A percentile compares a stretch with the other conserved stretches of the same genome.
These are phyloP conservation scores for Hortaea sp. DNA, from an alignment of 2,329 filamentous ascomycete genomes.

Conservation along the genomic window DNA sequence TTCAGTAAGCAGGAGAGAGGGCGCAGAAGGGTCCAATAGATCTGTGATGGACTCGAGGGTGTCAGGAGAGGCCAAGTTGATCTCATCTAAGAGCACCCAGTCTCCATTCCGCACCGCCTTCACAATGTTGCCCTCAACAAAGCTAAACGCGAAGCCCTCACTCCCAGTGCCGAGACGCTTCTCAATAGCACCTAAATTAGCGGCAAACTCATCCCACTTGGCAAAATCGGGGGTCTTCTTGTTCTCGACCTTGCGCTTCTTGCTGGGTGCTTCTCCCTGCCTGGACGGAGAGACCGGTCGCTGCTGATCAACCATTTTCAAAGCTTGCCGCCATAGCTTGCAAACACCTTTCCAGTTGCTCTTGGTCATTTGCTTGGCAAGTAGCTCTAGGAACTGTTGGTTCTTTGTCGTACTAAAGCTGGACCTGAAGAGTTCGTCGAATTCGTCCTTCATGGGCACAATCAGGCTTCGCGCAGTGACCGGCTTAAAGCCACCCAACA, in stretches of 20 bases:
- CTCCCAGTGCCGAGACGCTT: constrained; percentile 64
- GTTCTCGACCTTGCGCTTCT: constrained; percentile 57
- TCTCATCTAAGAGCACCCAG: constrained; percentile 94
- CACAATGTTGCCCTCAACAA: constrained; percentile 91
- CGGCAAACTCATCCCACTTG: constrained; percentile 72
- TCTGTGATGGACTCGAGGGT: constrained; percentile 90
- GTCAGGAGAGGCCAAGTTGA: constrained; percentile 90
- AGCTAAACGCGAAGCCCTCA: constrained; percentile 81
- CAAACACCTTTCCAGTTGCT: constrained; percentile 81
- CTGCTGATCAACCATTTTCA: constrained; percentile 68
- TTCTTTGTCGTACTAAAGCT: constrained; percentile 88
- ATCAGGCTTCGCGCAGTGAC: constrained; percentile 82
- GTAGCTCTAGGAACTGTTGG: constrained; percentile 69
- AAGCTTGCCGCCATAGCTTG: constrained; percentile 78
- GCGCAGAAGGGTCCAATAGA: constrained; percentile 63
- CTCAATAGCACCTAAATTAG: constrained; percentile 67
- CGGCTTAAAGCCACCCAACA: constrained; percentile 92
- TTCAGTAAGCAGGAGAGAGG: constrained; percentile 83
- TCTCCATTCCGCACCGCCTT: constrained; percentile 93
- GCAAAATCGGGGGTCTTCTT: constrained; percentile 37
- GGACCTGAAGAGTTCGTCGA: constrained; percentile 75
- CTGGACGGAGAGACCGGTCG: constrained; percentile 38
- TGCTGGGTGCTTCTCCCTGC: constrained; percentile 52
- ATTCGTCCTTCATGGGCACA: constrained; percentile 84
- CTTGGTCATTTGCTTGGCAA: constrained; percentile 69